Evolutionary conservation across 164 flowering plant species (phyloP).

Genomic region (Annona squamosa): DNA sequence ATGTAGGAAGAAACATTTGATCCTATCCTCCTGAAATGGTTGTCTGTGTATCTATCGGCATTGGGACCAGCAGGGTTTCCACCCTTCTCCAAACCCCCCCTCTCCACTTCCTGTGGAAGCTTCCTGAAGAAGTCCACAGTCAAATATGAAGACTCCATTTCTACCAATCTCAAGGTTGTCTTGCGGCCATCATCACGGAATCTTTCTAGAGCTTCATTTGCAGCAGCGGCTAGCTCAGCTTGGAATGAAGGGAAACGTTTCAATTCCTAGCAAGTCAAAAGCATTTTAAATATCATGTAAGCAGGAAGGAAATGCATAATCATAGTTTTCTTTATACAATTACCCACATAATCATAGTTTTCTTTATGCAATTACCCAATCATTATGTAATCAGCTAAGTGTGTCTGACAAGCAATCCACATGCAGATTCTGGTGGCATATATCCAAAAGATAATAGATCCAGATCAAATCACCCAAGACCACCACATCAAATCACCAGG

Average conservation of each 20-base stretch:
- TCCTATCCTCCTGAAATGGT: slow-evolving; percentile 54
- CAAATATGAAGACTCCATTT: slow-evolving; percentile 64
- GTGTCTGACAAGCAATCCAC: not conserved
- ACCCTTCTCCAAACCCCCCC: slow-evolving; percentile 37
- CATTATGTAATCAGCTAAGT: not conserved
- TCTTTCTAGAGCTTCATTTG: slow-evolving; percentile 51
- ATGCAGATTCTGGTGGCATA: not conserved
- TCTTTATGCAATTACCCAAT: not conserved
- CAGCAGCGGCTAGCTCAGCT: slow-evolving; percentile 46
- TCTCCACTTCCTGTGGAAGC: slow-evolving; percentile 58
- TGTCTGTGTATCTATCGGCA: slow-evolving; percentile 46
- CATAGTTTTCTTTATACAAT: not conserved
- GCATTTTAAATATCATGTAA: not conserved
- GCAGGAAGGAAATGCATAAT: not conserved
- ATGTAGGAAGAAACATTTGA: slow-evolving; percentile 55
- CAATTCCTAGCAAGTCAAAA: slow-evolving; percentile 39
- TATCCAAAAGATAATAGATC: not conserved
- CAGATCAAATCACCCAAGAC: no score
- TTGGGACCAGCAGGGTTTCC: slow-evolving; percentile 31
- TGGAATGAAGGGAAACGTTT: slow-evolving; percentile 62
- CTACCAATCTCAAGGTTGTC: slow-evolving; percentile 52
- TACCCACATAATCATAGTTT: no score
- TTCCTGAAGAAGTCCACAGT: slow-evolving; percentile 62
- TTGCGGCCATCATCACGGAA: slow-evolving; percentile 58
- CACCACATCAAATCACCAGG: not conserved